Evolutionary conservation across 1,284 basidiomycete genomes (phyloP).

Genomic region (Cystobasidium pallidum): DNA sequence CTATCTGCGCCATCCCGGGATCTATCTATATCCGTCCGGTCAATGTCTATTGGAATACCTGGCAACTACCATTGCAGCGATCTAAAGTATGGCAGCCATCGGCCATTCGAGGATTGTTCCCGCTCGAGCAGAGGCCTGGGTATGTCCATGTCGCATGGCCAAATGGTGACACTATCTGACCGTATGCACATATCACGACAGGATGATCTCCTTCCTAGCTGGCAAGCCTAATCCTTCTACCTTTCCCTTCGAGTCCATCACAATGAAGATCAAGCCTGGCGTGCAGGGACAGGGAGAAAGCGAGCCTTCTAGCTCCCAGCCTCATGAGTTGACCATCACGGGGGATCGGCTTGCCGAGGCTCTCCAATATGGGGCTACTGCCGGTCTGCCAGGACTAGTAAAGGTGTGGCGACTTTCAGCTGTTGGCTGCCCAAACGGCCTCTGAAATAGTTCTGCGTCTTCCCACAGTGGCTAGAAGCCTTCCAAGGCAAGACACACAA

Average conservation of each 20-base stretch:
- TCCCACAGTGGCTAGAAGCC: conserved; percentile 52
- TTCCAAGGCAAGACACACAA: conserved; percentile 53
- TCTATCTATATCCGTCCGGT: background rate
- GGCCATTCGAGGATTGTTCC: conserved; percentile 46
- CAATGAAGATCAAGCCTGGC: conserved; percentile 60
- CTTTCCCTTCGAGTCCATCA: conserved; percentile 82
- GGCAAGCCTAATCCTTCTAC: conserved; percentile 79
- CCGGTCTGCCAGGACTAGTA: conserved; percentile 67
- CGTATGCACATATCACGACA: background rate
- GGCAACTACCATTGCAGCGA: too few species aligned
- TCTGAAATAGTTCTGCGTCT: background rate
- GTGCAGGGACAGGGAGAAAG: conserved; percentile 38
- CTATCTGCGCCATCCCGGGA: background rate
- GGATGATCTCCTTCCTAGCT: conserved; percentile 55
- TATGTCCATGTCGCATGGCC: background rate
- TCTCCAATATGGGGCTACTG: conserved; percentile 66
- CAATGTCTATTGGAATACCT: too few species aligned
- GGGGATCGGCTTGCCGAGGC: conserved; percentile 55
- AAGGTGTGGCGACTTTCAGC: conserved; percentile 61
- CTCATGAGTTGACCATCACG: conserved; percentile 52
- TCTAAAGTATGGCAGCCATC: conserved; percentile 43
- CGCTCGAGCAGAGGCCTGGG: conserved; percentile 43
- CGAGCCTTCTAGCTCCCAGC: background rate
- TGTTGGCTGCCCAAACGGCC: background rate
- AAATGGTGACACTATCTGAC: background rate